Evolutionary conservation across 805 yeast genomes (phyloP).

Genomic region (Candida incommunis): DNA sequence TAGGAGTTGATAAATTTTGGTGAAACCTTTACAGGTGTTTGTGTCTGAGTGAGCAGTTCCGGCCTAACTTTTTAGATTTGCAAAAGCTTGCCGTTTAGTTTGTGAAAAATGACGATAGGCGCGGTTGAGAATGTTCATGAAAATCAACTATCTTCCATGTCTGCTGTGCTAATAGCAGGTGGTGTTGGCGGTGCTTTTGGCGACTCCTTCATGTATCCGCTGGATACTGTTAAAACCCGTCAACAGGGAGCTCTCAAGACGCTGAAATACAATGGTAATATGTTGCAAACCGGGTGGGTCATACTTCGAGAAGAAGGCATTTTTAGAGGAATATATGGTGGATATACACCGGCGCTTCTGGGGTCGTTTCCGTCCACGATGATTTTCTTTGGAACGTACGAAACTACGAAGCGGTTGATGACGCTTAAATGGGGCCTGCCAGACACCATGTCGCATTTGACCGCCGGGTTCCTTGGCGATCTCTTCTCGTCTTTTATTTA

Average conservation of each 20-base stretch:
- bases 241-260: constrained; percentile 84
- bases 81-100: too few relatives aligned
- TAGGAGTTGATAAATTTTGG: too few relatives aligned
- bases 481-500: constrained; percentile 75
- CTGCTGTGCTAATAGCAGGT: constrained; percentile 55
- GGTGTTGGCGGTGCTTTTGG: constrained; percentile 92
- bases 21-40: too few relatives aligned
- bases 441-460: constrained; percentile 66
- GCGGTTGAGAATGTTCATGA: constrained; percentile 1
- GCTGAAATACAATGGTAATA: constrained; percentile 47
- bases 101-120: neutral
- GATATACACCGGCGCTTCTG: constrained; percentile 79
- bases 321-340: constrained; percentile 74
- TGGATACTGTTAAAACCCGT: constrained; percentile 92
- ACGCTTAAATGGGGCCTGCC: constrained; percentile 50
- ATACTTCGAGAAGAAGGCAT: constrained; percentile 80
- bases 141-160: constrained; percentile 10
- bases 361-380: constrained; percentile 89
- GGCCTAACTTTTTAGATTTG: too few relatives aligned
- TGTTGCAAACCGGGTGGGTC: constrained; percentile 61
- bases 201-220: constrained; percentile 84
- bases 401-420: constrained; percentile 56
- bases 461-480: constrained; percentile 91
- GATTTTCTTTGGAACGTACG: constrained; percentile 87
- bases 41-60: too few relatives aligned